These are phyloP conservation scores for Styphnolobium japonicum DNA, from an alignment of 306 rosid genomes.

Conservation along the genomic window DNA sequence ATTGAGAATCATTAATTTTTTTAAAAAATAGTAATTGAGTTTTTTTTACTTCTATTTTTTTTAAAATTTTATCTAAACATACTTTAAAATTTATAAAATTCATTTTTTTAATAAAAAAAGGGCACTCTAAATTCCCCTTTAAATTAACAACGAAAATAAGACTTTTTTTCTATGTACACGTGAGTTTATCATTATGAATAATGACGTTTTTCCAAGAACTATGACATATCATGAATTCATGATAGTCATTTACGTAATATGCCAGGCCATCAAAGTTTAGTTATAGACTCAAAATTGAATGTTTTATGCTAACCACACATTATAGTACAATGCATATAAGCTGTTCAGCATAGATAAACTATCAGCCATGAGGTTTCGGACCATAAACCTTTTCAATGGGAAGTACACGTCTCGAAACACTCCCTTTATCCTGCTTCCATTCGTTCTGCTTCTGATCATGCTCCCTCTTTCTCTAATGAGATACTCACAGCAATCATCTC, in stretches of 20 bases:
- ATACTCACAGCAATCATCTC: constrained; percentile 17
- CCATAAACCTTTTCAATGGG: constrained; percentile 6
- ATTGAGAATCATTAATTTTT: too few relatives aligned
- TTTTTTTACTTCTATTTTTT: too few relatives aligned
- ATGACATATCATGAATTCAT: background rate
- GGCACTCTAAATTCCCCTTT: too few relatives aligned
- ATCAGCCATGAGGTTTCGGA: constrained; percentile 17
- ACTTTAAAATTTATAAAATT: too few relatives aligned
- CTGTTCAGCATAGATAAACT: background rate
- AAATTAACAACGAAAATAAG: too few relatives aligned
- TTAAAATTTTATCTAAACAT: too few relatives aligned
- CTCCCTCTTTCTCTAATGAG: constrained; percentile 28
- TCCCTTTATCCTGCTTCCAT: background rate
- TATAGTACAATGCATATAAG: background rate
- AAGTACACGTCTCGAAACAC: constrained; percentile 31
- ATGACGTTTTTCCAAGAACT: too few relatives aligned
- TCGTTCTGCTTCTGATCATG: background rate
- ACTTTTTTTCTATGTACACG: too few relatives aligned
- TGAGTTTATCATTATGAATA: too few relatives aligned
- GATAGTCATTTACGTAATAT: background rate
- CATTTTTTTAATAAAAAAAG: too few relatives aligned
- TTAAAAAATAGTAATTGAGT: too few relatives aligned
- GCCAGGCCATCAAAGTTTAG: background rate
- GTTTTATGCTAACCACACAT: background rate
- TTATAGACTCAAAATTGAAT: background rate